Conservation (phyloP, 192 early-diverging fungal species). For the Powellomyces hirtus region DNA sequence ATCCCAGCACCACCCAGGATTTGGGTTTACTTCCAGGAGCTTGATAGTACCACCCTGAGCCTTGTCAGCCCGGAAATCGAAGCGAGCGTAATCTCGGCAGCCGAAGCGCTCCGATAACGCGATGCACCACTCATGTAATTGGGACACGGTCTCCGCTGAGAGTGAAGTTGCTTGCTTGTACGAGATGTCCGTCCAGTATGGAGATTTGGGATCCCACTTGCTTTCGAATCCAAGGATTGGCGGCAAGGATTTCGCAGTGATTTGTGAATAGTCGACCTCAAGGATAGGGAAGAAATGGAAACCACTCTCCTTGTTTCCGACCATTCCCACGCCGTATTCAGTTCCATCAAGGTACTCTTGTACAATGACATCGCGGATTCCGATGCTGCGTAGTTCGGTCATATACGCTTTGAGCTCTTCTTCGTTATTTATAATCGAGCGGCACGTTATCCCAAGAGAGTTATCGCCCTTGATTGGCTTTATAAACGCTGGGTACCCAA, state of each 20-base stretch:
- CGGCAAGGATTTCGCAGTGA: constrained; percentile 35
- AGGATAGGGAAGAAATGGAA: constrained; percentile 57
- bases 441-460: constrained; percentile 52
- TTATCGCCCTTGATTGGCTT: constrained; percentile 61
- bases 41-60: constrained; percentile 42
- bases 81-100: constrained; percentile 54
- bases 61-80: constrained; percentile 47
- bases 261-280: constrained; percentile 54
- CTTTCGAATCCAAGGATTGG: constrained; percentile 59
- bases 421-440: constrained; percentile 43
- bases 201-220: constrained; percentile 58
- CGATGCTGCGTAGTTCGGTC: constrained; percentile 33
- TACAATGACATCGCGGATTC: constrained; percentile 48
- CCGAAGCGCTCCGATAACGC: constrained; percentile 50
- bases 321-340: constrained; percentile 56
- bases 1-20: constrained; percentile 64
- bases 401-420: constrained; percentile 45
- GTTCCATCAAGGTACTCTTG: constrained; percentile 55
- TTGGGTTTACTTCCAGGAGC: constrained; percentile 57
- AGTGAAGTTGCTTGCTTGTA: constrained; percentile 40
- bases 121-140: constrained; percentile 37
- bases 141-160: constrained; percentile 4
- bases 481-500: constrained; percentile 55
- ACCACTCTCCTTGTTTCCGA: constrained; percentile 51
- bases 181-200: constrained; percentile 54